Base-by-base conservation (phyloP, 2,329 filamentous ascomycete genomes). In the Aspergillus alliaceus region DNA sequence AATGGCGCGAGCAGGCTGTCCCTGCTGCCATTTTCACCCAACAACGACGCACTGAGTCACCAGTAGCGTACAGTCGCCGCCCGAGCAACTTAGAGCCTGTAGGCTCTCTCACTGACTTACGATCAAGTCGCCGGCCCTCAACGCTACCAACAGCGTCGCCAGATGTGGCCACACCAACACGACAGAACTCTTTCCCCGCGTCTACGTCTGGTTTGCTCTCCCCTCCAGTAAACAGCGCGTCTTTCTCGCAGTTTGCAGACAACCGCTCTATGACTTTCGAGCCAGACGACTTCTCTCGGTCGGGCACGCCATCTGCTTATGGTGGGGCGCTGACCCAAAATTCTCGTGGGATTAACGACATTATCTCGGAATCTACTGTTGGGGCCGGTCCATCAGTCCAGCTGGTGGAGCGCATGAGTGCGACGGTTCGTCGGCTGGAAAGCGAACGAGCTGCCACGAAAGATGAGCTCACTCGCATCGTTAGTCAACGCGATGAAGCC, bases 381-480 rank as follows among this genome's bases (percentile, higher is more conserved):
- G 93, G 88, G 0, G 93, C 93, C 0, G 95, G 95, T 0, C 95
- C 95, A 0, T 93, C 90, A 0, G 93, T 99, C 1, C 93, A 98
- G 75, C 84, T 99, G 1, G 93, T 99, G 15, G 95, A 98, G 76
- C 86, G 93, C 53, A 96, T 99, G 91, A 96, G 90, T 69, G 91
- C 93, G 2, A 91, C 92, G 0, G 93, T 99, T 44, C 89, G 95
- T 9, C 86, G 93, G 6, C 81, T 99, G 0, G 95, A 99, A 71
- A 91, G 87, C 49, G 95, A 99, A 71, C 96, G 96, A 70, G 90
- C 95, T 1, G 90, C 89, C 1, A 87, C 88, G 14, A 91, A 90
- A 68, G 95, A 99, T 70, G 95, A 99, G 72, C 81, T 97, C 62
- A 81, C 84, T 0, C 83, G 93, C 7, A 84, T 99, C 18, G 86